Evolutionary conservation across 768 basidiomycete genomes (phyloP).

Genomic region (Russula compacta): DNA sequence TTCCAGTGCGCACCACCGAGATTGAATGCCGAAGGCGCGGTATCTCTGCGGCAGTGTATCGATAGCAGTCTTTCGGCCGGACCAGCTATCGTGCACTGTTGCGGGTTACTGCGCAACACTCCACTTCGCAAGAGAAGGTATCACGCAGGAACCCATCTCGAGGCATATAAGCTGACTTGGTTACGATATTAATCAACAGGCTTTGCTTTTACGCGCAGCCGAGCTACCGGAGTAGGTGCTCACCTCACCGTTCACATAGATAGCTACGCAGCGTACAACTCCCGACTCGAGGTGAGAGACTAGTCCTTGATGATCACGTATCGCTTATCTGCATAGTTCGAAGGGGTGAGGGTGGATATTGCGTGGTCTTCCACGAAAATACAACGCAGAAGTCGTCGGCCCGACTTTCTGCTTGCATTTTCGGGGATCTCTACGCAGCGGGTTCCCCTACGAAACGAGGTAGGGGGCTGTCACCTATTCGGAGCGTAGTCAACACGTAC

Average conservation of each 20-base stretch:
- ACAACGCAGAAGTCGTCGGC: not conserved
- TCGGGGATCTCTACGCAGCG: not conserved
- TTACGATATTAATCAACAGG: not conserved
- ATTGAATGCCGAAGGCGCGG: not conserved
- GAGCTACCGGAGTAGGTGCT: too few species aligned
- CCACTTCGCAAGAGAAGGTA: not conserved
- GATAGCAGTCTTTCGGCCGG: constrained; percentile 6
- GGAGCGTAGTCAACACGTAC: not conserved
- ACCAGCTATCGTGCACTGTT: constrained; percentile 1
- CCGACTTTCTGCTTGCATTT: not conserved
- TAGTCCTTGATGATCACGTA: too few species aligned
- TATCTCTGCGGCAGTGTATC: not conserved
- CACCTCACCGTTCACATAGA: too few species aligned
- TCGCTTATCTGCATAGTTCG: not conserved
- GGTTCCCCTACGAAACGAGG: not conserved
- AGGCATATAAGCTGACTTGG: not conserved
- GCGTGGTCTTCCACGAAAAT: not conserved
- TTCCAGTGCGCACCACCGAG: not conserved
- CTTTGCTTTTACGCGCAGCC: not conserved
- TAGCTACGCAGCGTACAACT: too few species aligned
- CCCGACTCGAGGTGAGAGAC: too few species aligned
- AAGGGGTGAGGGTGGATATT: constrained; percentile 2
- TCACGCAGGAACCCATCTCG: not conserved
- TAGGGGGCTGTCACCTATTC: not conserved
- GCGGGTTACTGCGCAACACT: not conserved